These are phyloP conservation scores for Vaccinium myrtillus DNA, from an alignment of 148 eudicot genomes.

Conservation along the genomic window DNA sequence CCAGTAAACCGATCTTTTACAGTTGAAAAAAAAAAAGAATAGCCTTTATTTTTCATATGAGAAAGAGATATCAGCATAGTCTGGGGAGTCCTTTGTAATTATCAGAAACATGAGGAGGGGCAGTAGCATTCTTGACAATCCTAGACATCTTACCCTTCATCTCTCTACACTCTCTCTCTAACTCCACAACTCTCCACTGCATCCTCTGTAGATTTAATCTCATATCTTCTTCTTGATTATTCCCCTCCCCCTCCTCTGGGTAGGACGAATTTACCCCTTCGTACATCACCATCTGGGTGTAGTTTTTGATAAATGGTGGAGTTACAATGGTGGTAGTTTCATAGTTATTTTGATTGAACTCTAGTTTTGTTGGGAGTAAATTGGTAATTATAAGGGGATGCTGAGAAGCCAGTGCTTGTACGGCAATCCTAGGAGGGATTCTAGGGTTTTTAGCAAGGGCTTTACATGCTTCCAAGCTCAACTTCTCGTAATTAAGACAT, in stretches of 20 bases:
- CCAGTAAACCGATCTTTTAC: not conserved
- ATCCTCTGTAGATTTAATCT: constrained; percentile 59
- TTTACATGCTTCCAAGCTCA: constrained; percentile 79
- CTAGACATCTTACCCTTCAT: constrained; percentile 86
- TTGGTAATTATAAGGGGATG: constrained; percentile 2
- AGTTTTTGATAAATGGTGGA: constrained; percentile 12
- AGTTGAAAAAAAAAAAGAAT: not conserved
- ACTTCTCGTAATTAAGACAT: constrained; percentile 70
- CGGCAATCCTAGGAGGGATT: constrained; percentile 78
- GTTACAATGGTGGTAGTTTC: not conserved
- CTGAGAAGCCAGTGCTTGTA: constrained; percentile 81
- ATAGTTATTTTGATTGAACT: not conserved
- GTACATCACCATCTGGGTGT: constrained; percentile 37
- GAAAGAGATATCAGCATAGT: constrained; percentile 43
- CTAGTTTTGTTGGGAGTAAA: constrained; percentile 15
- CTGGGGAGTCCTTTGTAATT: constrained; percentile 44
- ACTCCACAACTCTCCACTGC: constrained; percentile 76
- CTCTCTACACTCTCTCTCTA: constrained; percentile 74
- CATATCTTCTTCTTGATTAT: constrained; percentile 47
- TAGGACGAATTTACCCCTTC: not conserved
- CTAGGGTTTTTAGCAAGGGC: constrained; percentile 82
- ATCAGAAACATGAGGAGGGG: constrained; percentile 18
- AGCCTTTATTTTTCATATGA: too few species aligned
- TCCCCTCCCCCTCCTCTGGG: constrained; percentile 31
- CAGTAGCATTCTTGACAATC: constrained; percentile 38